Evolutionary conservation across 305 asterid species (phyloP).

Genomic region (Solanum hybrid): DNA sequence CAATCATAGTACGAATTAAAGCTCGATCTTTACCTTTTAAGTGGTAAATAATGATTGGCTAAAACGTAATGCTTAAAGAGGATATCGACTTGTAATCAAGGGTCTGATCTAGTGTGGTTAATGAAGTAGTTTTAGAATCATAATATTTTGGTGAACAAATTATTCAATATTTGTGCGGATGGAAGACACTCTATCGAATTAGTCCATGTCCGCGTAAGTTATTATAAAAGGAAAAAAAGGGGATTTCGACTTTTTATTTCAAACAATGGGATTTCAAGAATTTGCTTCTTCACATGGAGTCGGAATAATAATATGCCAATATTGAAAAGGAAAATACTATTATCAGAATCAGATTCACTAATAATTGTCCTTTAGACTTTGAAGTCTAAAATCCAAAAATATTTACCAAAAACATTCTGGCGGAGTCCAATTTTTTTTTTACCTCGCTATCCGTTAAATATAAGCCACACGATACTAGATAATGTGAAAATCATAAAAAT

Average conservation of each 20-base stretch:
- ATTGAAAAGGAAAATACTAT: not conserved
- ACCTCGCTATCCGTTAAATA: not conserved
- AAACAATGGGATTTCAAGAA: not conserved
- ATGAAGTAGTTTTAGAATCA: not conserved
- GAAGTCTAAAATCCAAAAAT: not conserved
- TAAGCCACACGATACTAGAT: not conserved
- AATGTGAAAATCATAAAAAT: not conserved
- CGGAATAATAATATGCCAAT: slow-evolving; percentile 3
- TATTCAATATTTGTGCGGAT: not conserved
- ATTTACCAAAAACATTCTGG: not conserved
- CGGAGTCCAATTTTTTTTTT: not conserved
- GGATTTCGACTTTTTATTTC: not conserved
- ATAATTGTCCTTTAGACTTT: not conserved
- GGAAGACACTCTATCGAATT: not conserved
- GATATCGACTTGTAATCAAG: not conserved
- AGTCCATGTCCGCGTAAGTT: not conserved
- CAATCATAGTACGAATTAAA: not conserved
- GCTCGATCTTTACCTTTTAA: not conserved
- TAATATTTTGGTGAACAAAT: not conserved
- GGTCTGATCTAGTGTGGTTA: not conserved
- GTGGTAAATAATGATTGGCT: not conserved
- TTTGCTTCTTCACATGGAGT: not conserved
- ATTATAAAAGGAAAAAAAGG: not conserved
- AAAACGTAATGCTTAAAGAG: not conserved
- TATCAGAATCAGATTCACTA: not conserved